Evolutionary conservation across 805 yeast genomes (phyloP), one percentile per base, ranked within the genome.

Genomic region (Saccharomycopsis sp.): DNA sequence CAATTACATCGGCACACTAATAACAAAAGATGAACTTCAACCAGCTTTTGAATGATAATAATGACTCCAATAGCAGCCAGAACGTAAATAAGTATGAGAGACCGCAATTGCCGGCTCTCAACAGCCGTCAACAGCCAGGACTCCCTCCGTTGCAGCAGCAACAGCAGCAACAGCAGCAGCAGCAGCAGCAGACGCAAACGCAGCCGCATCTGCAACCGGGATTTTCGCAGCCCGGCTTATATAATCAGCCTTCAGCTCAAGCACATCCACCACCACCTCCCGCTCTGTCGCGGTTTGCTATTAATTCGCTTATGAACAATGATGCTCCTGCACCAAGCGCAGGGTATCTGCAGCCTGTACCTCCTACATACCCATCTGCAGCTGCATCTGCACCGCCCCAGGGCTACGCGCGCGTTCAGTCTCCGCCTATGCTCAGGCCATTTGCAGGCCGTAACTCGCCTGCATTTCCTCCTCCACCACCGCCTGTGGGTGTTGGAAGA

Each of bases 401-500:
- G 38, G 38, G 38, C 38, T 29, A 29, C 38, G 38, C 38, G 38
- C 38, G 38, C 9, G 38, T 29, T 5, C 38, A 7, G 38, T 12
- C 12, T 5, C 38, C 38, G 5, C 38, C 38, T 29, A 12, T 29
- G 38, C 38, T 29, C 38, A 29, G 38, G 38, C 38, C 38, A 5
- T 29, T 29, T 12, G 38, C 38, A 29, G 38, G 38, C 38, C 38
- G 38, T 12, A 29, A 12, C 38, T 29, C 38, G 38, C 12, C 38
- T 7, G 22, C 9, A 7, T 44, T 19, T 44, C 20, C 49, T 8
- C 20, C 49, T 5, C 49, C 49, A 17, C 49, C 19, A 44, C 49
- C 19, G 20, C 22, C 22, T 17, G 19, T 70, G 54, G 56, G 62
- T 51, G 78, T 57, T 3, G 78, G 67, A 56, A 35, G 52, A 24